These are phyloP conservation scores for Phytophthora hibernalis DNA, from an alignment of 352 stramenopile genomes.

Conservation along the genomic window DNA sequence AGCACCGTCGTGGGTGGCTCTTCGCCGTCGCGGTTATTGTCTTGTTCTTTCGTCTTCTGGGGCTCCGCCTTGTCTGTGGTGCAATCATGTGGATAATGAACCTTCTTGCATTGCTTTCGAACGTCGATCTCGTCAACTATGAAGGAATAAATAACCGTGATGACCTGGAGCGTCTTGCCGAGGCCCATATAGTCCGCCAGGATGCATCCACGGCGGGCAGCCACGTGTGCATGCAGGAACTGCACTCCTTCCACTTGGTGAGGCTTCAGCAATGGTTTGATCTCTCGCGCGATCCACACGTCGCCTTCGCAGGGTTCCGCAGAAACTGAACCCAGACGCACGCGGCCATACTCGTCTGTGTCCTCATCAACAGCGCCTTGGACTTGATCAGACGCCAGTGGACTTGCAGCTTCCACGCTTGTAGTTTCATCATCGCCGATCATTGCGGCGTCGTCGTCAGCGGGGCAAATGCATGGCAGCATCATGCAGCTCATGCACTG, in stretches of 20 bases:
- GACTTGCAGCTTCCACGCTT: slow-evolving; percentile 51
- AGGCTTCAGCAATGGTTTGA: slow-evolving; percentile 79
- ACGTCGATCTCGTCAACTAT: slow-evolving; percentile 60
- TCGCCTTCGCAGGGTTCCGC: slow-evolving; percentile 13
- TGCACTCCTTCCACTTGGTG: slow-evolving; percentile 79
- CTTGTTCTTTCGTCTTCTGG: neutral
- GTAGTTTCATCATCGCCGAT: slow-evolving; percentile 50
- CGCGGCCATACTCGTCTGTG: slow-evolving; percentile 61
- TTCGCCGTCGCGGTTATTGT: slow-evolving; percentile 5
- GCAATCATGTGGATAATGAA: neutral
- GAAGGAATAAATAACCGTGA: slow-evolving; percentile 86
- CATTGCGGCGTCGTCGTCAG: slow-evolving; percentile 48
- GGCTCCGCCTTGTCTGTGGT: neutral
- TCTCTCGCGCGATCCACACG: slow-evolving; percentile 76
- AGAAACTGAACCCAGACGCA: slow-evolving; percentile 41
- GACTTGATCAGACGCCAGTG: slow-evolving; percentile 34
- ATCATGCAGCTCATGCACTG: slow-evolving; percentile 81
- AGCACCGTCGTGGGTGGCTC: slow-evolving; percentile 64
- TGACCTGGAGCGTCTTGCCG: slow-evolving; percentile 90
- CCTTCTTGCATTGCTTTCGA: slow-evolving; percentile 10
- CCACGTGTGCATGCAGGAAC: slow-evolving; percentile 73
- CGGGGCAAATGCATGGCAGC: slow-evolving; percentile 79
- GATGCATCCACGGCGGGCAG: slow-evolving; percentile 74
- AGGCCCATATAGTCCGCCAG: slow-evolving; percentile 92
- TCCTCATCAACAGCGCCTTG: slow-evolving; percentile 34